Evolutionary conservation across 2,329 filamentous ascomycete genomes (phyloP).

Genomic region (Colletotrichum simmondsii): DNA sequence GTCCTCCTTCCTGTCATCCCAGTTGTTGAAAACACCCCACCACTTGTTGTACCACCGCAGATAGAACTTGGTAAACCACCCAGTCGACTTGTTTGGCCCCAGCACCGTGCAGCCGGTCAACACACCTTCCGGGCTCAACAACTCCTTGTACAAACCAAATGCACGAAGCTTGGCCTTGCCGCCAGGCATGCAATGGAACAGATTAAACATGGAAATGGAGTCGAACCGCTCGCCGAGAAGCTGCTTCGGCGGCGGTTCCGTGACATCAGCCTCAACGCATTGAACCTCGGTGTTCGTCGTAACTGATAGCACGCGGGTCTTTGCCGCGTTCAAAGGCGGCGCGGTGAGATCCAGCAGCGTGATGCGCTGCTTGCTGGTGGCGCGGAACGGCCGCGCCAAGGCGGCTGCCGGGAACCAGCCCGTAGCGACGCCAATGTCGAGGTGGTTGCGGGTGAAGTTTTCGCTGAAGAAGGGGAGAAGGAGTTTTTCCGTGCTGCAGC

Average conservation of each 20-base stretch:
- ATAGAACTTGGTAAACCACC: conserved; percentile 39
- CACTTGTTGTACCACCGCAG: conserved; percentile 44
- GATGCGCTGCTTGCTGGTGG: conserved; percentile 40
- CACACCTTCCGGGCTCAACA: conserved; percentile 48
- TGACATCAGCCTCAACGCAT: conserved; percentile 49
- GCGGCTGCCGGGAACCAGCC: conserved; percentile 49
- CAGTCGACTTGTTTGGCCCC: conserved; percentile 41
- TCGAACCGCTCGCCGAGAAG: conserved; percentile 46
- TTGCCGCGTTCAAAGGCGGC: conserved; percentile 44
- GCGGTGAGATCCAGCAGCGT: conserved; percentile 50
- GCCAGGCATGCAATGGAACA: conserved; percentile 54
- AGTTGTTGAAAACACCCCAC: conserved; percentile 51
- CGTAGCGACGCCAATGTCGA: conserved; percentile 53
- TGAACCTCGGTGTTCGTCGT: conserved; percentile 38
- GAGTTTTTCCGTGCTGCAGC: conserved; percentile 42
- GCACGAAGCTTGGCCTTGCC: conserved; percentile 43
- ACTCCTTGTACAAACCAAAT: conserved; percentile 44
- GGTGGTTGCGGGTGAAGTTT: conserved; percentile 47
- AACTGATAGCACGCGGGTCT: conserved; percentile 38
- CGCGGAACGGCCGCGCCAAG: conserved; percentile 36
- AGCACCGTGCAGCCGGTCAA: conserved; percentile 51
- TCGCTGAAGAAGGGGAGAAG: conserved; percentile 48
- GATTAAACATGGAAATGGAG: conserved; percentile 55
- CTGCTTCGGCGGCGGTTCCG: conserved; percentile 42
- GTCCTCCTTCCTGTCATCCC: conserved; percentile 46